phyloP scores from a whole-genome alignment of 1,284 basidiomycete genomes.

The Boletus putidus region DNA sequence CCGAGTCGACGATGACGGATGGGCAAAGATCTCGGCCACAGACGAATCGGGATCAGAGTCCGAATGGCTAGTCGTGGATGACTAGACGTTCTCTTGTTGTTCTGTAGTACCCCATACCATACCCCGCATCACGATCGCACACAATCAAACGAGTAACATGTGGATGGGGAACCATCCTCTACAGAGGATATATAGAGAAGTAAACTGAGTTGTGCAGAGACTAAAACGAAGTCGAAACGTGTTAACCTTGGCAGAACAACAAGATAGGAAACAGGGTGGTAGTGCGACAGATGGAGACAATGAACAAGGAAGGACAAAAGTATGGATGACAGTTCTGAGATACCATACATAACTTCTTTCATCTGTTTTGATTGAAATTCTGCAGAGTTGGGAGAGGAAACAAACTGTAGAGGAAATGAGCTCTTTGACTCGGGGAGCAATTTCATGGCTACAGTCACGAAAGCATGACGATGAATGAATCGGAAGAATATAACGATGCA shows the following conservation, averaged over 20 bases:
- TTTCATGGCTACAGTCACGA: conserved; percentile 40
- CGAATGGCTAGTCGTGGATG: conserved; percentile 80
- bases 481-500: conserved; percentile 33
- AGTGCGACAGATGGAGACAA: conserved; percentile 28
- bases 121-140: conserved; percentile 16
- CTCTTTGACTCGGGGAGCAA: conserved; percentile 25
- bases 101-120: conserved; percentile 26
- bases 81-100: conserved; percentile 18
- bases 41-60: conserved; percentile 74
- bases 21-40: conserved; percentile 66
- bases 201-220: conserved; percentile 26
- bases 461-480: conserved; percentile 29
- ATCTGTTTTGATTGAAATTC: conserved; percentile 31
- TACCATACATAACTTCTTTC: conserved; percentile 40
- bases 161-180: conserved; percentile 35
- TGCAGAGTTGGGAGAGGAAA: conserved; percentile 28
- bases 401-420: conserved; percentile 26
- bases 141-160: conserved; percentile 29
- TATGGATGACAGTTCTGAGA: conserved; percentile 35
- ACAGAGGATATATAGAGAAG: conserved; percentile 34
- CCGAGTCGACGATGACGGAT: conserved; percentile 61
- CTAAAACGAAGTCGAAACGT: conserved; percentile 24
- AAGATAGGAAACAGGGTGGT: conserved; percentile 19
- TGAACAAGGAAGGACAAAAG: conserved; percentile 26
- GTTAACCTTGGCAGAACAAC: conserved; percentile 27